These are phyloP conservation scores for Paraconiothyrium sp. DNA, from an alignment of 2,329 filamentous ascomycete genomes.

Conservation along the genomic window DNA sequence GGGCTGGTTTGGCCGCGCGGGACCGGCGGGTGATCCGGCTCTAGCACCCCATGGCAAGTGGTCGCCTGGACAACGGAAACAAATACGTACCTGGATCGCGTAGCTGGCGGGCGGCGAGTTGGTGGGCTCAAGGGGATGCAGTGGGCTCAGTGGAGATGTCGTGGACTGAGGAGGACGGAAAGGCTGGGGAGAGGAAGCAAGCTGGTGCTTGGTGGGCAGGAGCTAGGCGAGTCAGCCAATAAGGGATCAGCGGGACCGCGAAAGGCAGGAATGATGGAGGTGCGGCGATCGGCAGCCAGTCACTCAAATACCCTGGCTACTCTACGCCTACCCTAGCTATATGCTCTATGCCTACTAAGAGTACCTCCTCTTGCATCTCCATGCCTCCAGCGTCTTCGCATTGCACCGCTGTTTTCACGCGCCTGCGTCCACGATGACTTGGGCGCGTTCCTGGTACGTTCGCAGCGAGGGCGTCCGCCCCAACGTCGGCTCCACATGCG, in stretches of 20 bases:
- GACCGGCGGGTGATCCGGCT: constrained; percentile 41
- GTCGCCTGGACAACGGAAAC: constrained; percentile 32
- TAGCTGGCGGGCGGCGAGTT: constrained; percentile 10
- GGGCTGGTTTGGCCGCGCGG: constrained; percentile 37
- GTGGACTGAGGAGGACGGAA: constrained; percentile 5
- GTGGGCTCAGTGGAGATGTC: constrained; percentile 10
- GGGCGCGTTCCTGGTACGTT: constrained; percentile 14
- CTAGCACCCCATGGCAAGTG: constrained; percentile 34
- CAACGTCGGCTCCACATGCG: constrained; percentile 13
- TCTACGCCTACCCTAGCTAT: too few relatives aligned
- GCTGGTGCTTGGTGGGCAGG: constrained; percentile 10
- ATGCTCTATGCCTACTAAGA: too few relatives aligned
- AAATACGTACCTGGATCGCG: constrained; percentile 38
- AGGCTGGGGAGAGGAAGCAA: constrained; percentile 11
- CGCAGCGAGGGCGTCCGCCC: neutral
- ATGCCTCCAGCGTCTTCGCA: neutral
- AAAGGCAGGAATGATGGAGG: constrained; percentile 13
- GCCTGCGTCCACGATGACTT: neutral
- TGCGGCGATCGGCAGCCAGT: constrained; percentile 11
- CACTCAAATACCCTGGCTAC: too few relatives aligned
- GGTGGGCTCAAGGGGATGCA: constrained; percentile 4
- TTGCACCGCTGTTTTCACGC: neutral
- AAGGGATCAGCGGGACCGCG: constrained; percentile 9
- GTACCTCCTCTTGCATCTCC: neutral
- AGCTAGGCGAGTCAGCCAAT: constrained; percentile 15